Base-by-base conservation (phyloP, 371 early-diverging fungal genomes). In the Lichtheimia ramosa region DNA sequence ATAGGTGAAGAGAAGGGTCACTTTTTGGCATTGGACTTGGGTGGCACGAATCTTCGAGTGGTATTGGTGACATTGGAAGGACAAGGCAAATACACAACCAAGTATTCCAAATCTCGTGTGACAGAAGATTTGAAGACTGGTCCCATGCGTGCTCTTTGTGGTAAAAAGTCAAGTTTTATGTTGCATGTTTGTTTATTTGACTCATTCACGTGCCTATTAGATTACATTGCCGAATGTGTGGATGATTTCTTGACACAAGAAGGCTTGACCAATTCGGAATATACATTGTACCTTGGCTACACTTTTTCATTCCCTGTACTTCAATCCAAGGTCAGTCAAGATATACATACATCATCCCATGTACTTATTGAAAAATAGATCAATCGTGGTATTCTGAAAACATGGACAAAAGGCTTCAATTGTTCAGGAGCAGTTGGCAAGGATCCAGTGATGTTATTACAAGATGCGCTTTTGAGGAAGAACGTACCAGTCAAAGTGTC, bases 401-500 rank as follows among this genome's bases (percentile, higher is more conserved):
- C 81, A 56, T 98, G 98, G 98, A 95, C 90, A 65, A 98, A 97
- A 80, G 96, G 97, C 10, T 96, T 95, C 73, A 81, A 75, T 6
- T 83, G 83, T 65, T 62, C 85, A 0, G 93, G 91, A 51, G 91
- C 90, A 23, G 89, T 92, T 3, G 93, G 90, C 58, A 87, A 90
- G 58, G 96, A 98, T 70, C 95, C 95, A 8, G 96, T 94, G 21
- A 77, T 82, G 16, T 66, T 94, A 39, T 74, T 97, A n/a, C 92
- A 92, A 62, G 90, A 89, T 18, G 92, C 97, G 15, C 81, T 97
- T 57, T 70, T 84, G 56, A 82, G 90, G 57, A 89, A 89, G 62
- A 83, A 84, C 48, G 68, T 89, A 20, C 89, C 77, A 43, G 82
- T 96, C 49, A 77, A 85, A 46, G 89, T 96, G 43, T 83, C 89